Conservation (phyloP, 2,329 filamentous ascomycete genomes). For the Diaporthe vexans region DNA sequence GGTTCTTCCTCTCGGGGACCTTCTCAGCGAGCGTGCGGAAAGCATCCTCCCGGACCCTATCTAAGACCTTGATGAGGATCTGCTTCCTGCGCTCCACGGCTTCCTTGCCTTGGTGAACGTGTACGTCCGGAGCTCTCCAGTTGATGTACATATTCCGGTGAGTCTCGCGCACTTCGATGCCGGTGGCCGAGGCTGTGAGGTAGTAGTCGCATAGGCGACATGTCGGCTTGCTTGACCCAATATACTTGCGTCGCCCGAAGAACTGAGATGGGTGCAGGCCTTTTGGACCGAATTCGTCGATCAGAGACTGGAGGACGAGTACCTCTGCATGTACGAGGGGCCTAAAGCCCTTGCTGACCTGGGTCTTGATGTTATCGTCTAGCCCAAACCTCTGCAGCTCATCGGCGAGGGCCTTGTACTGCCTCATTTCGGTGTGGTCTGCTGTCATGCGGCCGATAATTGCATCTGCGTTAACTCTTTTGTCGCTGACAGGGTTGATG, state of each 20-base stretch:
- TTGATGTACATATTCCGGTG: constrained; percentile 56
- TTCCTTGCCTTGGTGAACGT: constrained; percentile 28
- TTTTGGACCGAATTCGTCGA: constrained; percentile 29
- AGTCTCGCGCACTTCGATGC: constrained; percentile 48
- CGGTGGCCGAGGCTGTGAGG: constrained; percentile 48
- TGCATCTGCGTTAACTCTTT: constrained; percentile 33
- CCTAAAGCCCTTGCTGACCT: constrained; percentile 38
- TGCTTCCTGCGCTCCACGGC: constrained; percentile 40
- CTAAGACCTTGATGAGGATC: constrained; percentile 48
- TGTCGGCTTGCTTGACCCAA: constrained; percentile 58
- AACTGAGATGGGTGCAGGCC: constrained; percentile 43
- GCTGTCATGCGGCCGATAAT: constrained; percentile 45
- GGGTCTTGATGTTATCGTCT: constrained; percentile 35
- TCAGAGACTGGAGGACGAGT: constrained; percentile 48
- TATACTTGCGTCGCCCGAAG: constrained; percentile 52
- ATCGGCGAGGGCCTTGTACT: constrained; percentile 37
- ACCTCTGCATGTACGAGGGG: constrained; percentile 55
- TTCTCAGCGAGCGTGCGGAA: constrained; percentile 48
- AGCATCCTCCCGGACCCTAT: constrained; percentile 48
- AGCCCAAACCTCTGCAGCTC: constrained; percentile 43
- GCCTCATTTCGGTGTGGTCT: background rate
- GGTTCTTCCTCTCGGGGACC: constrained; percentile 45
- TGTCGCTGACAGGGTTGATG: constrained; percentile 40
- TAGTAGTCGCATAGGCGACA: constrained; percentile 57
- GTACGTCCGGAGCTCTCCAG: constrained; percentile 56